Evolutionary conservation across 2,329 filamentous ascomycete genomes (phyloP).

Genomic region (Grosmannia serpens): DNA sequence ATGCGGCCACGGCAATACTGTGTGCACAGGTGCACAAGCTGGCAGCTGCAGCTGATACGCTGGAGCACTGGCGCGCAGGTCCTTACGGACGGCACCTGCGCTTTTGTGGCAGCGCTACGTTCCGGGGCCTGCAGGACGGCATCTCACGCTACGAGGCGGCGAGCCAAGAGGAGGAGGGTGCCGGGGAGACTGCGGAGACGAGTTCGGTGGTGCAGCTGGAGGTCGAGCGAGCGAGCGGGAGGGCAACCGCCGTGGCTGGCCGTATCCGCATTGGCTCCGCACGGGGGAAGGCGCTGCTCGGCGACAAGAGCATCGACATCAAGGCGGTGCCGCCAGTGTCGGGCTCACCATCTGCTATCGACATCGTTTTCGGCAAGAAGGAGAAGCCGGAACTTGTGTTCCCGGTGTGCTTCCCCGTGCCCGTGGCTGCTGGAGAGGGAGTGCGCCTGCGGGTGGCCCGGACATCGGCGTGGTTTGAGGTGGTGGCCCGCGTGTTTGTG

Average conservation of each 20-base stretch:
- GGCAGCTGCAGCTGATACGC: constrained; percentile 21
- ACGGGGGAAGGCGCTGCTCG: constrained; percentile 24
- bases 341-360: constrained; percentile 26
- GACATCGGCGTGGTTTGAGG: background rate
- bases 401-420: constrained; percentile 27
- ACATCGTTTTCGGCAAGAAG: constrained; percentile 25
- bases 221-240: constrained; percentile 17
- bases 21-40: constrained; percentile 32
- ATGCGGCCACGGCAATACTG: constrained; percentile 24
- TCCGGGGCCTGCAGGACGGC: constrained; percentile 26
- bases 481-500: background rate
- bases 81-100: constrained; percentile 31
- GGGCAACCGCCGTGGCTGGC: constrained; percentile 25
- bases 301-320: constrained; percentile 26
- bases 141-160: constrained; percentile 20
- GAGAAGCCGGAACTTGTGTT: constrained; percentile 15
- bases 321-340: constrained; percentile 25
- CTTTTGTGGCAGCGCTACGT: constrained; percentile 37
- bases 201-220: constrained; percentile 8
- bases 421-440: constrained; percentile 17
- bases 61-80: constrained; percentile 31
- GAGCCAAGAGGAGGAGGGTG: background rate
- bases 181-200: constrained; percentile 10
- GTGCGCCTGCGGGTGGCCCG: background rate
- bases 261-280: constrained; percentile 26